Base-by-base conservation (phyloP, 2,329 filamentous ascomycete genomes). In the Aspergillus fischeri region DNA sequence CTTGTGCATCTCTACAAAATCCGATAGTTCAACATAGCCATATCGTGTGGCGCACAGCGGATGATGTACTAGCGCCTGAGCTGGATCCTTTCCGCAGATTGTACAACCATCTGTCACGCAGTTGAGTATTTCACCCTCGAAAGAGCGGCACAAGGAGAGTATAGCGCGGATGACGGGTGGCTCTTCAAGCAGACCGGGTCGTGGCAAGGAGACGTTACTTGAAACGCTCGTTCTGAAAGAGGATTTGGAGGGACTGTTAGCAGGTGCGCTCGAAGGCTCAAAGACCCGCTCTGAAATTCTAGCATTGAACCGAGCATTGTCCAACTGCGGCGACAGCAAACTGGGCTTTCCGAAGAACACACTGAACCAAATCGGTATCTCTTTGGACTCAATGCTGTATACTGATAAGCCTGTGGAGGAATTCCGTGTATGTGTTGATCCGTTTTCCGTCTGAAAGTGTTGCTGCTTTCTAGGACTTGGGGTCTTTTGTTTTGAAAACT, bases 21-120 rank as follows among this genome's bases (percentile, higher is more conserved):
- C 56, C 0, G 38, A 28, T n/a, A 58, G 29, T n/a, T 60, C 52
- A 29, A 58, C 17, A 49, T 59, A 59, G 2, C 56, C 52, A 51
- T 49, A 38, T 29, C 28, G 32, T 2, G 49, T 55, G 9, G 54
- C 53, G 29, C 53, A 49, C 21, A 61, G 38, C 32, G 59, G 54
- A 20, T 54, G 59, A 51, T 38, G 42, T 10, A 45, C 42, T 24
- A 45, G 4, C 8, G 42, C 10, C 6, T 45, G 42, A 10, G 20
- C 20, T 24, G 42, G 42, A 24, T 8, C 2, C 17, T 45, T 20
- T 21, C 9, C 20, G 10, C 42, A 45, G 20, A 45, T 24, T 2
- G 42, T 45, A 24, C 42, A 45, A 11, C 3, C n/a, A 24, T 24
- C 42, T 24, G 42, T 21, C 8, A 11, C 20, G 21, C 42, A 45